A percentile compares a stretch with the other conserved stretches of the same genome.
Conservation (phyloP, 1,284 basidiomycete genomes). For the Singerocomus rubriflavus region DNA sequence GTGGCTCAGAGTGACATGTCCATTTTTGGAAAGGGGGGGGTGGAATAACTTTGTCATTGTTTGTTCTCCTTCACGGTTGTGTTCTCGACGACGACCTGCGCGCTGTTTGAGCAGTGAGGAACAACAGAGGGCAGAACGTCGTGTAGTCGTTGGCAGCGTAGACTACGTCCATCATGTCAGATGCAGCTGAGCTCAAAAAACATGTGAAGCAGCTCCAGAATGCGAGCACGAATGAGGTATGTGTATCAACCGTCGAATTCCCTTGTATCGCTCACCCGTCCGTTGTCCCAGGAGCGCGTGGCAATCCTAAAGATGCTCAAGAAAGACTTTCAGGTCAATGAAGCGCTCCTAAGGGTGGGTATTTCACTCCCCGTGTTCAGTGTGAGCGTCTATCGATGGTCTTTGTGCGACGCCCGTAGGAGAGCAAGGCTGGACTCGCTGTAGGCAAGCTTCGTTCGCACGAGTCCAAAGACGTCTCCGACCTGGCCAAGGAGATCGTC, state of each 20-base stretch:
- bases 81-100: background rate
- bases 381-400: slow-evolving; percentile 9
- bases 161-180: slow-evolving; percentile 32
- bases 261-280: slow-evolving; percentile 17
- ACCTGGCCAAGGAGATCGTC: slow-evolving; percentile 90
- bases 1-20: slow-evolving; percentile 3
- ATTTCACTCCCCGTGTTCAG: slow-evolving; percentile 21
- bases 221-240: slow-evolving; percentile 59
- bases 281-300: slow-evolving; percentile 61
- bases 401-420: slow-evolving; percentile 42
- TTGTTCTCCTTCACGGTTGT: slow-evolving; percentile 9
- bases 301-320: slow-evolving; percentile 73
- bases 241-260: slow-evolving; percentile 20
- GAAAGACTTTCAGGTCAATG: slow-evolving; percentile 77
- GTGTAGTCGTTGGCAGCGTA: slow-evolving; percentile 24
- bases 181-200: slow-evolving; percentile 65
- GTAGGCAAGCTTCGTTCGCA: slow-evolving; percentile 88
- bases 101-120: background rate
- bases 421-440: slow-evolving; percentile 89
- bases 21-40: slow-evolving; percentile 11
- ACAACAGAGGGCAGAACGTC: background rate
- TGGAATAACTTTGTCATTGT: slow-evolving; percentile 18
- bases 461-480: slow-evolving; percentile 68
- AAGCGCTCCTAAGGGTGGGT: slow-evolving; percentile 84
- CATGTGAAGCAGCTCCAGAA: slow-evolving; percentile 75